These are phyloP conservation scores for Prunella vulgaris DNA, from an alignment of 257 asterid species.

Conservation along the genomic window DNA sequence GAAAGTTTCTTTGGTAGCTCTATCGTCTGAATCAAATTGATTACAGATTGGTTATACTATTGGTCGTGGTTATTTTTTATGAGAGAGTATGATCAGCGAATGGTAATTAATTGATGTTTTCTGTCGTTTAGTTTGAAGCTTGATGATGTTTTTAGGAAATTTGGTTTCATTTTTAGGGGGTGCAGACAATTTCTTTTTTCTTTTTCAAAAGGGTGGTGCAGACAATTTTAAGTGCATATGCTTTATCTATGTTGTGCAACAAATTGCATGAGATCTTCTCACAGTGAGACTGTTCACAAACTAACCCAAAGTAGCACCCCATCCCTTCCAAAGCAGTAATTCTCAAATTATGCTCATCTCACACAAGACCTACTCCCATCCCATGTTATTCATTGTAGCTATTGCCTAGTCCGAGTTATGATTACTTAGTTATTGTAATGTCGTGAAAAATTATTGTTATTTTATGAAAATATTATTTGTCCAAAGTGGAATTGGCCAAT, in stretches of 20 bases:
- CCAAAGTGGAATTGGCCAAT: neutral
- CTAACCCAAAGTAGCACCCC: too few relatives aligned
- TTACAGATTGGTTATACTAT: neutral
- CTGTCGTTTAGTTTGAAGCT: neutral
- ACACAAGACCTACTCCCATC: too few relatives aligned
- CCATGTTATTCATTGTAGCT: too few relatives aligned
- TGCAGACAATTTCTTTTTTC: neutral
- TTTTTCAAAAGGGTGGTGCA: too few relatives aligned
- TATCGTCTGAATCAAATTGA: slow-evolving; percentile 9
- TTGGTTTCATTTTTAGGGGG: neutral
- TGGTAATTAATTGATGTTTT: neutral
- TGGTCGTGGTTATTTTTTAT: too few relatives aligned
- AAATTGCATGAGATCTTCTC: too few relatives aligned
- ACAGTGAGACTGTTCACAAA: too few relatives aligned
- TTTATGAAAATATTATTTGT: neutral
- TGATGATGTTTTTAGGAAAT: neutral
- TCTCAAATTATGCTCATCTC: too few relatives aligned
- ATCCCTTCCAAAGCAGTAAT: too few relatives aligned
- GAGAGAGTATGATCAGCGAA: too few relatives aligned
- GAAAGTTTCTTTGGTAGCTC: slow-evolving; percentile 6
- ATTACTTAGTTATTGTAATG: neutral
- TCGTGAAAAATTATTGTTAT: neutral
- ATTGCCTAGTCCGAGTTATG: too few relatives aligned
- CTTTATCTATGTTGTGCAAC: neutral
- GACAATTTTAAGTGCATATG: neutral